These are phyloP conservation scores for Oxytropis ochrocephala DNA, from an alignment of 306 rosid genomes.

Conservation along the genomic window DNA sequence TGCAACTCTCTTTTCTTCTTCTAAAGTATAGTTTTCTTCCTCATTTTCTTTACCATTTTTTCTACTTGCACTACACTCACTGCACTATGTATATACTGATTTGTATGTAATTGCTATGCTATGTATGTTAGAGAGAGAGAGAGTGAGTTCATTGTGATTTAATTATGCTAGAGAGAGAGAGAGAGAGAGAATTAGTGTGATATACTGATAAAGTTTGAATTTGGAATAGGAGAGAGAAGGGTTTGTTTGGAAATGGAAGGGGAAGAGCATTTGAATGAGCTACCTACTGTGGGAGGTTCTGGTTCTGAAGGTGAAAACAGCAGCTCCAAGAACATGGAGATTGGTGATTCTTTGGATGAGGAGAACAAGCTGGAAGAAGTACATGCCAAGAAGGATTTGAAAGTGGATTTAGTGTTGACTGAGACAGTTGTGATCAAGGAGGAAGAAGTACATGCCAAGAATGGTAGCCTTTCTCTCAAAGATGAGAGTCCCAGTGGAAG, in stretches of 20 bases:
- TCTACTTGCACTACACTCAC: neutral
- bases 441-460: constrained; percentile 32
- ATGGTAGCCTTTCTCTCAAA: constrained; percentile 26
- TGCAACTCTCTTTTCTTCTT: neutral
- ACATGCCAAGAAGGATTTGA: constrained; percentile 23
- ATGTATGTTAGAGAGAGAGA: neutral
- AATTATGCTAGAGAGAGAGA: neutral
- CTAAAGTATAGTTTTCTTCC: neutral
- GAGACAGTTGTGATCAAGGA: constrained; percentile 25
- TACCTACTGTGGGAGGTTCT: constrained; percentile 26
- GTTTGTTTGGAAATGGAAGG: constrained; percentile 42
- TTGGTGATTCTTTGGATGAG: constrained; percentile 21
- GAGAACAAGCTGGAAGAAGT: constrained; percentile 14
- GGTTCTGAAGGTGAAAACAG: constrained; percentile 24
- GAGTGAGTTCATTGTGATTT: neutral
- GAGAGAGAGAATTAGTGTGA: neutral
- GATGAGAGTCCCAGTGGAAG: constrained; percentile 26
- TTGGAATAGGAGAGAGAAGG: neutral
- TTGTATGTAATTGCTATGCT: neutral
- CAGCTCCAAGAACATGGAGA: neutral
- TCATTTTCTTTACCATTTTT: neutral
- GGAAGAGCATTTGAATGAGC: constrained; percentile 30
- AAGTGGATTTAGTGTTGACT: constrained; percentile 30
- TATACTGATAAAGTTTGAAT: neutral
- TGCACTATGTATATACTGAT: neutral